Conservation (phyloP, 1,284 basidiomycete species). For the Wolfiporia cocos region DNA sequence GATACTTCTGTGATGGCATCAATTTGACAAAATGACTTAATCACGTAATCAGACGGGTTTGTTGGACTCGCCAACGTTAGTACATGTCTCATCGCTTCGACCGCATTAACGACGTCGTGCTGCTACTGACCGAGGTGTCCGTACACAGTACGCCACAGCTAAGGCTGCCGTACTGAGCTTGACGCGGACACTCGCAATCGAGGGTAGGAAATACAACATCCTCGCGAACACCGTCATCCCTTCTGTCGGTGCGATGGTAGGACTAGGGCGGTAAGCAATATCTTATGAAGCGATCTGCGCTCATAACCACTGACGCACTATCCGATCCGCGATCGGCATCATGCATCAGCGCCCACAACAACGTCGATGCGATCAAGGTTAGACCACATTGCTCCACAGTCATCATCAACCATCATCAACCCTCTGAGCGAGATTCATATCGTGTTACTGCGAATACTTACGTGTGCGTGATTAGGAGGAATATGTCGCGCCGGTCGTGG, state of each 20-base stretch:
- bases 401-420: no score
- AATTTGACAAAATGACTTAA: conserved; percentile 6
- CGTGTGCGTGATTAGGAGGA: conserved; percentile 55
- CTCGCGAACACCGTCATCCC: conserved; percentile 87
- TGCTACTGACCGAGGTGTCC: neutral
- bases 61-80: conserved; percentile 86
- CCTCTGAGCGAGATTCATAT: no score
- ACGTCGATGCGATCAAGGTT: conserved; percentile 91
- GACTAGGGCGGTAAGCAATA: conserved; percentile 17
- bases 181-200: conserved; percentile 85
- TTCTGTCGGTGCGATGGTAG: conserved; percentile 36
- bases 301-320: no score
- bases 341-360: conserved; percentile 77
- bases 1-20: neutral
- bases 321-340: conserved; percentile 2
- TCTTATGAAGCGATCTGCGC: no score
- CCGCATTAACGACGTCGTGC: no score
- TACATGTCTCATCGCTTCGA: no score
- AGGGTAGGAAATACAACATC: conserved; percentile 91
- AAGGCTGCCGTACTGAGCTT: conserved; percentile 93
- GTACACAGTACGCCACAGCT: conserved; percentile 76
- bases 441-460: neutral
- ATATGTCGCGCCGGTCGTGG: conserved; percentile 88
- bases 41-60: conserved; percentile 67
- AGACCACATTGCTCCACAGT: conserved; percentile 4